A percentile compares a stretch with the other conserved stretches of the same genome.
Conservation (phyloP, 176 grass and related monocot species). For the Tuctoria greenei region DNA sequence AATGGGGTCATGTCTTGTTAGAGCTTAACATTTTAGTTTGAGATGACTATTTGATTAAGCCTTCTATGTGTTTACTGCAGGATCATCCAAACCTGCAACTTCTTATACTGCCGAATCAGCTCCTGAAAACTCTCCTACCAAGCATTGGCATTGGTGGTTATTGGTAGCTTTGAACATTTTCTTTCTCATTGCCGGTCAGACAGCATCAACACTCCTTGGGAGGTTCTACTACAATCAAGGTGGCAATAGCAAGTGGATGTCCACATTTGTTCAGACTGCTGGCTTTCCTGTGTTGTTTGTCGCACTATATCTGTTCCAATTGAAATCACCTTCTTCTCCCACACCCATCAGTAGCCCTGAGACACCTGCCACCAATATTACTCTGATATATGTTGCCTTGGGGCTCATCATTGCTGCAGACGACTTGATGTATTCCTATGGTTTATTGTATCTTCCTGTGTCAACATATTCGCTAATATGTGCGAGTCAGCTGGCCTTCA, state of each 20-base stretch:
- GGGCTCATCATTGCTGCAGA: conserved; percentile 80
- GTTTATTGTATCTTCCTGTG: conserved; percentile 79
- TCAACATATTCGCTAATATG: conserved; percentile 95
- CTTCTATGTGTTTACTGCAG: conserved; percentile 30
- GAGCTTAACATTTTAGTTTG: background rate
- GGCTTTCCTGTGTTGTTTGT: conserved; percentile 70
- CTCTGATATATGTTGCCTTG: conserved; percentile 62
- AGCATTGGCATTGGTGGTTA: conserved; percentile 64
- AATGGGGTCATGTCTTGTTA: background rate
- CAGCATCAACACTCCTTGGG: conserved; percentile 59
- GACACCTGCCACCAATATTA: conserved; percentile 44
- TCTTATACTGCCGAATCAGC: conserved; percentile 14
- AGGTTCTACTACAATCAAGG: conserved; percentile 98
- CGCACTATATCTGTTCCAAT: conserved; percentile 49
- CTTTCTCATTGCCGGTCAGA: conserved; percentile 73
- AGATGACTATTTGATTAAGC: background rate
- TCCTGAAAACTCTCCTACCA: conserved; percentile 1
- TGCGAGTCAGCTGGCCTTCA: conserved; percentile 90
- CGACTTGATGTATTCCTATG: conserved; percentile 94
- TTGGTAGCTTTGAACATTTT: conserved; percentile 62
- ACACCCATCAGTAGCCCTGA: conserved; percentile 20
- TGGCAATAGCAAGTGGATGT: conserved; percentile 89
- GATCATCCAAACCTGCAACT: conserved; percentile 44
- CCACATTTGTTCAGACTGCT: conserved; percentile 67
- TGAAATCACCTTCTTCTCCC: conserved; percentile 33